These are phyloP conservation scores for Peronospora tabacina DNA, from an alignment of 352 stramenopile genomes.

Conservation along the genomic window DNA sequence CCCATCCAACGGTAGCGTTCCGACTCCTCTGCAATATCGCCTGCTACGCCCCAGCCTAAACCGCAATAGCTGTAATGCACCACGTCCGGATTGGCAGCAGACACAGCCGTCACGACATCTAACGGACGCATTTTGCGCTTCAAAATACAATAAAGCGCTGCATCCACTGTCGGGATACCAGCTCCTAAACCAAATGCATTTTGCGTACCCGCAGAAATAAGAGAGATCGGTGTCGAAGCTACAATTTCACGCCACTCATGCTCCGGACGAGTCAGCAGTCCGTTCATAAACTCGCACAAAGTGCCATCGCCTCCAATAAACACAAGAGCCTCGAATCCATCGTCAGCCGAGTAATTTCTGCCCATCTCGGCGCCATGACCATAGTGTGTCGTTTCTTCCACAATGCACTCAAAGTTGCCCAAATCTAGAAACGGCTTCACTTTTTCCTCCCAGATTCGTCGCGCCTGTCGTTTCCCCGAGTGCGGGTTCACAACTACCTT, in stretches of 20 bases:
- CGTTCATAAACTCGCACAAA: constrained; percentile 81
- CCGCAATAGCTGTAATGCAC: constrained; percentile 82
- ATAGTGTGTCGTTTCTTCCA: constrained; percentile 68
- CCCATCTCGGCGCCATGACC: constrained; percentile 76
- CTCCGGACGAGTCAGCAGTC: constrained; percentile 55
- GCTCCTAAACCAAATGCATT: constrained; percentile 73
- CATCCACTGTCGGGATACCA: constrained; percentile 57
- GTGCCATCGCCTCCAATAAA: constrained; percentile 76
- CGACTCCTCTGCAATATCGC: constrained; percentile 69
- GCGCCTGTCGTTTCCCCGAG: constrained; percentile 57
- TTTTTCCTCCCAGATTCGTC: constrained; percentile 56
- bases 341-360: constrained; percentile 55
- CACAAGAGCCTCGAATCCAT: constrained; percentile 70
- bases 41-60: constrained; percentile 66
- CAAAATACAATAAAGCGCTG: constrained; percentile 73
- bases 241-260: constrained; percentile 80
- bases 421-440: constrained; percentile 77
- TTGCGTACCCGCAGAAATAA: constrained; percentile 76
- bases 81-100: constrained; percentile 44
- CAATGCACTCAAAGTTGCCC: constrained; percentile 63
- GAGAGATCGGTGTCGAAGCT: constrained; percentile 65
- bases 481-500: constrained; percentile 81
- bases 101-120: constrained; percentile 62
- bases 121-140: constrained; percentile 78
- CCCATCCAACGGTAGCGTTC: constrained; percentile 78